Evolutionary conservation across 164 flowering plant species (phyloP), one percentile per base, ranked within the genome.

Genomic region (Houttuynia cordata): DNA sequence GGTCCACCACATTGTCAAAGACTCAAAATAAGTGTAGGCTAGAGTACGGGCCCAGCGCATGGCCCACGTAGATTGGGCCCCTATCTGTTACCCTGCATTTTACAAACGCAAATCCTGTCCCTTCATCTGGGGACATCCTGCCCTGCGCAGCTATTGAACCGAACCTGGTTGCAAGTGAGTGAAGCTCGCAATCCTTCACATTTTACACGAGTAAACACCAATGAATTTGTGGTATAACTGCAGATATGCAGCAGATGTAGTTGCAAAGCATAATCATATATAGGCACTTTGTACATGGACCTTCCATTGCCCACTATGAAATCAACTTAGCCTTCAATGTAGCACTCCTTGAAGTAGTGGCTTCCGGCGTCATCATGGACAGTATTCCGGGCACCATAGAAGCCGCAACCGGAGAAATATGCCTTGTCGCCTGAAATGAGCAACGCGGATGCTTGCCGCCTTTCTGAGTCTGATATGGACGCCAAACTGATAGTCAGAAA

Each of bases 281-380:
- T 12, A 1, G 1, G 20, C 78, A 87, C 98, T 61, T 83, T 86
- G 78, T 86, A 93, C 87, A 88, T 83, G 75, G 99, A 93, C 1
- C 95, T 78, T 25, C 92, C 99, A 68, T 93, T 93, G 66, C 99
- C 99, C 50, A 90, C 88, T 19, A 93, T 93, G 83, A 93, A 93
- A 71, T 93, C 97, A 5, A 90, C 86, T 17, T 97, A 90, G 41
- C 98, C 99, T 63, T 93, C 81, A 51, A 93, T 88, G 75, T 83
- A 86, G 71, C 99, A 93, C 10, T 86, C 87, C 74, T 85, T 86
- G 81, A 90, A 93, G 76, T 93, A 90, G 72, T 90, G 99, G 22
- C 97, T 79, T 8, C 99, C 97, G 0, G 88, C 94, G 25, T 88
- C 96, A 66, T 90, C 97, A 22, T 86, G 83, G 0, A 93, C 81